Base-by-base conservation (phyloP, 352 stramenopile genomes). In the Phytophthora kernoviae region DNA sequence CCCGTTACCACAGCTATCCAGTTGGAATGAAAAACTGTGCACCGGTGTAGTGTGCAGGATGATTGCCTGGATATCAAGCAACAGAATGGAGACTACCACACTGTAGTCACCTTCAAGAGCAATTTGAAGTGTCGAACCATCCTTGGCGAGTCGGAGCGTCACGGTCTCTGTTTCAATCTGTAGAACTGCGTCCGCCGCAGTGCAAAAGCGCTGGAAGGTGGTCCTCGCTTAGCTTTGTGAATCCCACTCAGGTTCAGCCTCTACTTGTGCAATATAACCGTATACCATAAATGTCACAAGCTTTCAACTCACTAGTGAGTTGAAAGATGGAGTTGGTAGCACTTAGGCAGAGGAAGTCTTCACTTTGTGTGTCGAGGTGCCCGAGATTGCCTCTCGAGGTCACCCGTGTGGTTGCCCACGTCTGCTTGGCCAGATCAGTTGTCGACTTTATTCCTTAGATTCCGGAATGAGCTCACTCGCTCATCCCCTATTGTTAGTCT, bases 171-270 rank as follows among this genome's bases (percentile, higher is more conserved):
- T 15, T 17, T 58, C 21, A 1, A 6, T 1, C 8, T 60, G 47
- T 3, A 42, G 24, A 9, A 14, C 50, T 4, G 43, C 56, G 7
- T 40, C 45, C 18, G 52, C 39, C 12, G 17, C n/a, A 0, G 20
- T 14, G 40, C 39, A 37, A 41, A 58, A 40, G 10, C 15, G 36
- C 26, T 67, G 57, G 32, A 79, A 77, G 5, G 5, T 15, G 8
- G 48, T 54, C 71, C 71, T 10, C 64, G 59, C 21, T 80, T 80
- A 18, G 59, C 68, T 45, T 51, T 56, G 24, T 73, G 61, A 18
- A 80, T 65, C 5, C 64, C 64, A 4, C 30, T 26, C 6, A 80
- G 41, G 30, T 71, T 71, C 10, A 62, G 32, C 39, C 39, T 55
- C 57, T 70, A 10, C 10, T 21, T n/a, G 15, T 22, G 6, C 32